phyloP scores from a whole-genome alignment of 2,329 filamentous ascomycete species.

The Calonectria honghensis region DNA sequence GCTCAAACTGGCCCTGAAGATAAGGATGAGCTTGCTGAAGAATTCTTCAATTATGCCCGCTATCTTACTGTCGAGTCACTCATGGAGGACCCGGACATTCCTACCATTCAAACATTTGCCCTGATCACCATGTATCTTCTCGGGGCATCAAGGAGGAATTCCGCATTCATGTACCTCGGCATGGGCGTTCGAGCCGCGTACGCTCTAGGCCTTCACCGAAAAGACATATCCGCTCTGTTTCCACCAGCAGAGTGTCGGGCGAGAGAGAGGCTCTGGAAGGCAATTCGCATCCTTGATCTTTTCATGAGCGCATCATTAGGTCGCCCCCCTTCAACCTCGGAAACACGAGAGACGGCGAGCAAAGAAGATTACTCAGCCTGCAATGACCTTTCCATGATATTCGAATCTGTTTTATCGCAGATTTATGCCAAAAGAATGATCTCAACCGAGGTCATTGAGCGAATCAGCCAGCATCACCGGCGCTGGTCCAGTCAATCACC shows the following conservation, averaged over 20 bases:
- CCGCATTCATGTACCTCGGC: constrained; percentile 63
- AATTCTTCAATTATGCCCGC: constrained; percentile 60
- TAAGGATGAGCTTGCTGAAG: constrained; percentile 58
- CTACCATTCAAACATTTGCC: constrained; percentile 58
- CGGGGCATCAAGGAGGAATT: constrained; percentile 59
- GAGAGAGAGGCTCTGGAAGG: constrained; percentile 59
- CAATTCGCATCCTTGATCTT: constrained; percentile 57
- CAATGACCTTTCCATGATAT: constrained; percentile 60
- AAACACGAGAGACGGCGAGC: constrained; percentile 52
- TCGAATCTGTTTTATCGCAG: constrained; percentile 60
- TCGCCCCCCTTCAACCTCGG: constrained; percentile 58
- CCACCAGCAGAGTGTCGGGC: constrained; percentile 49
- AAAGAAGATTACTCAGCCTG: constrained; percentile 53
- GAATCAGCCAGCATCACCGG: constrained; percentile 51
- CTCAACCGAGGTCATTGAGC: constrained; percentile 53
- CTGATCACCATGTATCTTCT: constrained; percentile 63
- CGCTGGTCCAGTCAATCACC: constrained; percentile 50
- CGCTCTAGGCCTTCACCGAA: constrained; percentile 57
- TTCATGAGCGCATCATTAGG: constrained; percentile 60
- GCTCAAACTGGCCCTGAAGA: constrained; percentile 59
- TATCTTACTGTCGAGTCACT: constrained; percentile 57
- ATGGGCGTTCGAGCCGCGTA: constrained; percentile 62
- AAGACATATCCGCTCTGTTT: constrained; percentile 56
- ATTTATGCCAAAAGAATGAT: constrained; percentile 60
- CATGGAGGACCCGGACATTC: constrained; percentile 60